phyloP scores from a whole-genome alignment of 768 basidiomycete species.

The Leucocoprinus birnbaumii region DNA sequence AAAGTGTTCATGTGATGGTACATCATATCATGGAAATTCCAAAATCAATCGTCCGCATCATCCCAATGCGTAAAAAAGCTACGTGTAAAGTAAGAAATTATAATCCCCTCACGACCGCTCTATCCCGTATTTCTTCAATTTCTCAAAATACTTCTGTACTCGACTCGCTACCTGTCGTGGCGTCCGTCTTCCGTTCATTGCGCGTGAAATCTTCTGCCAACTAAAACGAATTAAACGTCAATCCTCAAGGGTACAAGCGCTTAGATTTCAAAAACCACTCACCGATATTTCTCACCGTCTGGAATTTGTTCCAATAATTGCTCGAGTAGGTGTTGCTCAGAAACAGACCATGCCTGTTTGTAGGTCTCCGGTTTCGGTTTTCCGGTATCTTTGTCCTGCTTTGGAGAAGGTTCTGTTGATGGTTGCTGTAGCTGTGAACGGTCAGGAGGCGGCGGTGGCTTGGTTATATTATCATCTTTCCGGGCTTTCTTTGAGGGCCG shows the following conservation, averaged over 20 bases:
- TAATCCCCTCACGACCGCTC: slow-evolving; percentile 7
- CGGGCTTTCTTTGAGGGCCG: slow-evolving; percentile 7
- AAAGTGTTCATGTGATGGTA: slow-evolving; percentile 10
- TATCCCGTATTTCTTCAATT: slow-evolving; percentile 69
- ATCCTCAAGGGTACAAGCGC: not conserved
- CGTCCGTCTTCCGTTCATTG: slow-evolving; percentile 76
- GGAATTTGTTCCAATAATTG: slow-evolving; percentile 73
- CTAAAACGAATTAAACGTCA: slow-evolving; percentile 28
- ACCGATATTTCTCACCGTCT: slow-evolving; percentile 75
- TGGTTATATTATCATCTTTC: not conserved
- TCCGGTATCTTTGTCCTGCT: slow-evolving; percentile 16
- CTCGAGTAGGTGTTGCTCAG: slow-evolving; percentile 77
- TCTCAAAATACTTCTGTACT: slow-evolving; percentile 87
- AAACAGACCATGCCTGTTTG: slow-evolving; percentile 75
- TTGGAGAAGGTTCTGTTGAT: not conserved
- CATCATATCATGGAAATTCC: slow-evolving; percentile 3
- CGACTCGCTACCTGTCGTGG: slow-evolving; percentile 86
- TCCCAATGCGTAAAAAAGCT: not conserved
- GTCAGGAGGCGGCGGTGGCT: not conserved
- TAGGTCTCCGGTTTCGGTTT: slow-evolving; percentile 71
- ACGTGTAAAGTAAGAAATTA: too few species aligned
- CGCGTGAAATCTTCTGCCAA: slow-evolving; percentile 79
- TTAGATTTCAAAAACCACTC: slow-evolving; percentile 19
- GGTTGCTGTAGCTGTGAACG: not conserved
- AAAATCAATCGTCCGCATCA: not conserved